Percentiles rank a stretch among this genome's conserved stretches.
Evolutionary conservation across 768 basidiomycete species (phyloP).

Genomic region (Boletales sp.): DNA sequence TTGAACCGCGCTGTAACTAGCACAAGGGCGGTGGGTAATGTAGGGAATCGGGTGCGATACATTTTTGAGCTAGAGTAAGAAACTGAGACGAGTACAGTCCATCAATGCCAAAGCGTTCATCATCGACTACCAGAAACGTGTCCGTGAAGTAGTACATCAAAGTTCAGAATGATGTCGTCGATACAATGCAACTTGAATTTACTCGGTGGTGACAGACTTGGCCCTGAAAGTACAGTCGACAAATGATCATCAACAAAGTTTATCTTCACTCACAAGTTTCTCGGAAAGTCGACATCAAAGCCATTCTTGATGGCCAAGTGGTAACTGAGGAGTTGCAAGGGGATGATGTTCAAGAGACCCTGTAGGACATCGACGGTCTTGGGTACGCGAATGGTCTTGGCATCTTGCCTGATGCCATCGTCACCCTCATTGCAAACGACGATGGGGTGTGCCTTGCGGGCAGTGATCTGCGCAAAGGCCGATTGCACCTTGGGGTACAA

Average conservation of each 20-base stretch:
- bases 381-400: slow-evolving; percentile 91
- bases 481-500: slow-evolving; percentile 98
- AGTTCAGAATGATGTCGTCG: slow-evolving; percentile 12
- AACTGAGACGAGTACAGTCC: slow-evolving; percentile 10
- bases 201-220: slow-evolving; percentile 76
- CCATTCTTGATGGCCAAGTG: slow-evolving; percentile 95
- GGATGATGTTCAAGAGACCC: slow-evolving; percentile 94
- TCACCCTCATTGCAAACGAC: slow-evolving; percentile 96
- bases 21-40: not conserved
- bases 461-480: slow-evolving; percentile 94
- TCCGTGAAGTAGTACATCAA: slow-evolving; percentile 19
- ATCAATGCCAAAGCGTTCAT: slow-evolving; percentile 27
- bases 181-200: slow-evolving; percentile 22
- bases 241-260: slow-evolving; percentile 1
- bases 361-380: slow-evolving; percentile 93
- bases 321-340: slow-evolving; percentile 92
- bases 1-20: not conserved
- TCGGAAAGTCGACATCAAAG: slow-evolving; percentile 97
- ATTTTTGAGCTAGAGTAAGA: slow-evolving; percentile 1
- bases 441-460: slow-evolving; percentile 93
- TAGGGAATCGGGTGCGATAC: not conserved
- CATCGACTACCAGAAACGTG: slow-evolving; percentile 22
- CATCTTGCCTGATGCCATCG: slow-evolving; percentile 64
- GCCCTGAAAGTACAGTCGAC: slow-evolving; percentile 42
- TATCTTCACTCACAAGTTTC: slow-evolving; percentile 71